phyloP scores from a whole-genome alignment of 2,329 filamentous ascomycete species.

The Beauveria rudraprayagi region DNA sequence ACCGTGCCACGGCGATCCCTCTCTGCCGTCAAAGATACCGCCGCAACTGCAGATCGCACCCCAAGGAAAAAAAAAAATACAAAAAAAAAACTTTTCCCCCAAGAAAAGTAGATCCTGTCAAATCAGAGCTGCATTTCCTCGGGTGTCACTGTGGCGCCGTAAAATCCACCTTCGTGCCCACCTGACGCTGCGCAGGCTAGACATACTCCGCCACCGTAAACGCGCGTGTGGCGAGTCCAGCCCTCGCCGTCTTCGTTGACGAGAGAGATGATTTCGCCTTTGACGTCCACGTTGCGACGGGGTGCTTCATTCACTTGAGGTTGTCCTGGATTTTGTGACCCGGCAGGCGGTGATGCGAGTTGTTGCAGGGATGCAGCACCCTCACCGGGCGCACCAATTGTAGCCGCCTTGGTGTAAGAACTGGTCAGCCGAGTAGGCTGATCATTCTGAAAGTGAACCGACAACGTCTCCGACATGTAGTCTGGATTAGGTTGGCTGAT shows the following conservation, averaged over 20 bases:
- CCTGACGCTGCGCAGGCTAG: slow-evolving; percentile 44
- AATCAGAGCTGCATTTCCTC: slow-evolving; percentile 38
- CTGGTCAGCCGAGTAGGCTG: slow-evolving; percentile 28
- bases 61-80: no score
- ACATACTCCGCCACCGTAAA: slow-evolving; percentile 51
- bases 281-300: slow-evolving; percentile 32
- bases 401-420: slow-evolving; percentile 35
- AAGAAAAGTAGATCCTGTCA: not conserved
- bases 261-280: slow-evolving; percentile 43
- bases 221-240: slow-evolving; percentile 51
- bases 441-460: slow-evolving; percentile 20
- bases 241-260: slow-evolving; percentile 39
- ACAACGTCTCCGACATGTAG: slow-evolving; percentile 32
- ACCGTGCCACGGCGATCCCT: not conserved
- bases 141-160: slow-evolving; percentile 45
- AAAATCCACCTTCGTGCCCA: slow-evolving; percentile 40
- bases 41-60: not conserved
- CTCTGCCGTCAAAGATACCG: not conserved
- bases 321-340: not conserved
- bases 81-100: not conserved
- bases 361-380: slow-evolving; percentile 17
- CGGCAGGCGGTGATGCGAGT: slow-evolving; percentile 39
- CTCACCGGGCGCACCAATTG: slow-evolving; percentile 24
- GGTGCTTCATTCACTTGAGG: slow-evolving; percentile 17
- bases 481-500: slow-evolving; percentile 44